Base-by-base conservation (phyloP, 1,284 basidiomycete genomes). In the Ustilago trichophora region DNA sequence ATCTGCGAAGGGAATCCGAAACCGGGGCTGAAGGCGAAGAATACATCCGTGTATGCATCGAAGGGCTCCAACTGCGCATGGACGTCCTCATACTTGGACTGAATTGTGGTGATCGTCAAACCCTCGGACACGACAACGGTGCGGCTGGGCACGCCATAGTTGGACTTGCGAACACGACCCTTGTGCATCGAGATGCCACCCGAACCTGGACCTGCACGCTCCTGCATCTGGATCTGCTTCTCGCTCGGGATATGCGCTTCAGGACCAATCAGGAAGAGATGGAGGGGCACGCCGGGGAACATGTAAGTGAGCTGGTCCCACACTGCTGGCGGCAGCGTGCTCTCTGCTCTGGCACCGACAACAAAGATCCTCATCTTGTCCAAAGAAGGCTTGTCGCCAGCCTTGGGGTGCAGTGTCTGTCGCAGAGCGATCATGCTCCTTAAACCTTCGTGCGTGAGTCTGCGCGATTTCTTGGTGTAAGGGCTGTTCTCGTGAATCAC, bases 21-120 rank as follows among this genome's bases (percentile, higher is more conserved):
- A 1, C 95, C 95, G 5, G 96, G 96, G 5, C 91, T 92, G 84
- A 98, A 98, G 68, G 95, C 87, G 84, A 98, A 96, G 85, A 98
- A 99, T 56, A 91, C 87, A 84, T 99, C 96, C 66, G 90, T 82
- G 78, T 98, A 99, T 0, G 96, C 95, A 80, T 99, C 96, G 75
- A 97, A 91, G 0, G 93, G 92, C 67, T 90, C 89, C 81, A 98
- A 91, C 74, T 91, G 89, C 29, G 88, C 86, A 82, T 98, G 94
- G n/a, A 98, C 89, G 42, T 92, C 88, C 68, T 89, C 86, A 82
- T 97, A 98, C 60, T 88, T 87, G 36, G 90, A 87, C 82, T 91
- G 90, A 81, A 98, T 87, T 49, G 90, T 91, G 6, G 92, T 95
- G 77, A 99, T 87, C 3, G 92, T 92, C 44, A 98, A 85, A 64